Percentiles rank a stretch among this genome's conserved stretches.
Conservation (phyloP, 2,329 filamentous ascomycete species). For the Dothistroma pini region DNA sequence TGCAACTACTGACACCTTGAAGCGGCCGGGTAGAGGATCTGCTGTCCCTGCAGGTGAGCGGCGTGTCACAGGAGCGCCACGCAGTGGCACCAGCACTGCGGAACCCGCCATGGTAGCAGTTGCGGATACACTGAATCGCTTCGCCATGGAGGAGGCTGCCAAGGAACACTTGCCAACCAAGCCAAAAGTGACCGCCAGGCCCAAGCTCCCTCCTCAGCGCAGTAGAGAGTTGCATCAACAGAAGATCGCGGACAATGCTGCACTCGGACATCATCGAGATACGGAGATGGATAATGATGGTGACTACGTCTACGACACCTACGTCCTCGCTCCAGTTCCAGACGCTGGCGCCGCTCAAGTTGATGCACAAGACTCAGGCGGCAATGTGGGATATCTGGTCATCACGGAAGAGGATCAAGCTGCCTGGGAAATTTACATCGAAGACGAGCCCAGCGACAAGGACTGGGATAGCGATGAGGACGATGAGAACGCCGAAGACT, state of each 20-base stretch:
- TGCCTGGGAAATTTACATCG: conserved; percentile 55
- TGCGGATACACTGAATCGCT: conserved; percentile 28
- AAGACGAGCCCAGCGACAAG: conserved; percentile 50
- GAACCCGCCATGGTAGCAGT: conserved; percentile 19
- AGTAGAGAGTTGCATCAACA: conserved; percentile 28
- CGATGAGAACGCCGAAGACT: conserved; percentile 68
- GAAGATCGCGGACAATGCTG: conserved; percentile 10
- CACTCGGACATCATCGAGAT: conserved; percentile 17
- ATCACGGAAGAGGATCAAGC: conserved; percentile 51
- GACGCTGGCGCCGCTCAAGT: conserved; percentile 28
- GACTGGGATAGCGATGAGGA: conserved; percentile 59
- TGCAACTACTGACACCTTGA: conserved; percentile 9
- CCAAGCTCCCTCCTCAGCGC: conserved; percentile 27
- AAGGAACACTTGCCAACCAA: conserved; percentile 13
- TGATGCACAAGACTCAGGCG: conserved; percentile 30
- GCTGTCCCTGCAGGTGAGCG: conserved; percentile 11
- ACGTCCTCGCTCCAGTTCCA: conserved; percentile 45
- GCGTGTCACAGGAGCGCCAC: conserved; percentile 1
- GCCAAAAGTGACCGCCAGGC: conserved; percentile 25
- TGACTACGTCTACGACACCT: conserved; percentile 62
- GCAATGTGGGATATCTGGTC: conserved; percentile 46
- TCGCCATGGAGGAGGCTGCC: conserved; percentile 27
- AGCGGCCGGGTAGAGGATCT: conserved; percentile 26
- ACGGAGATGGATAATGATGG: conserved; percentile 44
- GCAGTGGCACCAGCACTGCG: not conserved